These are phyloP conservation scores for Solanum peruvianum DNA, from an alignment of 257 asterid genomes.

Conservation along the genomic window DNA sequence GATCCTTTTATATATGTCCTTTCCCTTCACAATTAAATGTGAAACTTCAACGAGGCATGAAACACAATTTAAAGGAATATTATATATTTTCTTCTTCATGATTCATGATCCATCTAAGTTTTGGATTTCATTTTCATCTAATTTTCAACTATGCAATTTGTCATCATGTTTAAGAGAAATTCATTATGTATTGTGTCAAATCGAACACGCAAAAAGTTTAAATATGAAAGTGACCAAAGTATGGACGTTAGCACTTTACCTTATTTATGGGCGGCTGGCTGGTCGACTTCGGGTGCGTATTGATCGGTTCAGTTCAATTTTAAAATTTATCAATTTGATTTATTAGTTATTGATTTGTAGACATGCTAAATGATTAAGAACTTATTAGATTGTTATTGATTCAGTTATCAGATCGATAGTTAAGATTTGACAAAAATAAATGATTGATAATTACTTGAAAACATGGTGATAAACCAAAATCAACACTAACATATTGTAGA, in stretches of 20 bases:
- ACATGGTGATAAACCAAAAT: neutral
- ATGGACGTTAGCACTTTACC: neutral
- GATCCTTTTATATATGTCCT: neutral
- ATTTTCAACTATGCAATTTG: neutral
- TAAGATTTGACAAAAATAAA: neutral
- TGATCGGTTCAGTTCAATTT: rapidly evolving
- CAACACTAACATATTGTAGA: neutral
- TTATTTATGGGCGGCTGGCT: neutral
- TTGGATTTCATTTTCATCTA: neutral
- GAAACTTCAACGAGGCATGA: neutral
- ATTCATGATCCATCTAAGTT: neutral
- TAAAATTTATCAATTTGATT: too few relatives aligned
- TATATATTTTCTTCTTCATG: neutral
- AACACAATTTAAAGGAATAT: neutral
- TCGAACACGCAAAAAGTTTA: neutral
- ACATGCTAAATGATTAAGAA: too few relatives aligned
- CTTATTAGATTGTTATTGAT: too few relatives aligned
- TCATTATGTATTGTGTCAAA: neutral
- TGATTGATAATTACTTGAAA: too few relatives aligned
- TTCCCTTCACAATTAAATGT: neutral
- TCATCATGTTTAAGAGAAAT: neutral
- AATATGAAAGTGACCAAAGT: neutral
- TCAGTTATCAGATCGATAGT: too few relatives aligned
- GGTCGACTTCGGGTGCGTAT: neutral
- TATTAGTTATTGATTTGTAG: too few relatives aligned